Conservation (phyloP, 331 rosid genomes). For the Dryas integrifolia region DNA sequence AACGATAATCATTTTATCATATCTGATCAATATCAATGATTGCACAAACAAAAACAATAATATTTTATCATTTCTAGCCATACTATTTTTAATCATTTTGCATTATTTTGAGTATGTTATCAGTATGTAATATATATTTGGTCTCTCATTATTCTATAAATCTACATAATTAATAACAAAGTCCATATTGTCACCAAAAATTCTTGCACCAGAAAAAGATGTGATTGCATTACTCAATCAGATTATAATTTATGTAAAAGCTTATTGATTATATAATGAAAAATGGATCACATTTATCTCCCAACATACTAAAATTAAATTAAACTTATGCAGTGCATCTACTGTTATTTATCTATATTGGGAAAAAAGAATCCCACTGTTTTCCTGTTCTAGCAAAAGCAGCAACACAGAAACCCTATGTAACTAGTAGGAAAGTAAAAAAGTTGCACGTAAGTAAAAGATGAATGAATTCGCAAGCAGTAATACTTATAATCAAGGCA, state of each 20-base stretch:
- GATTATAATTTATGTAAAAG: background rate
- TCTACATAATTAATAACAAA: background rate
- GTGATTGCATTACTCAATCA: constrained; percentile 8
- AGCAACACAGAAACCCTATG: background rate
- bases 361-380: background rate
- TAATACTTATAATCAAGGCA: constrained; percentile 6
- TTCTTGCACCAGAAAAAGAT: background rate
- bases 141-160: background rate
- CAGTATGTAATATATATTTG: background rate
- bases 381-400: background rate
- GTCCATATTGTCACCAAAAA: background rate
- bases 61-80: background rate
- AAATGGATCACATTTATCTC: background rate
- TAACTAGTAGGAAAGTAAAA: constrained; percentile 2
- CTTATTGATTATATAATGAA: background rate
- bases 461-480: background rate
- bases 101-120: background rate
- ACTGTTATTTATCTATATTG: background rate
- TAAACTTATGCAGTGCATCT: background rate
- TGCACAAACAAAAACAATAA: background rate
- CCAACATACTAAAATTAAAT: background rate
- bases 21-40: background rate
- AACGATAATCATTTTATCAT: too few species aligned
- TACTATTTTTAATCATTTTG: background rate
- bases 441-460: background rate